These are phyloP conservation scores for Alopecurus myosuroides DNA, from an alignment of 176 grass and related monocot genomes.

Conservation along the genomic window DNA sequence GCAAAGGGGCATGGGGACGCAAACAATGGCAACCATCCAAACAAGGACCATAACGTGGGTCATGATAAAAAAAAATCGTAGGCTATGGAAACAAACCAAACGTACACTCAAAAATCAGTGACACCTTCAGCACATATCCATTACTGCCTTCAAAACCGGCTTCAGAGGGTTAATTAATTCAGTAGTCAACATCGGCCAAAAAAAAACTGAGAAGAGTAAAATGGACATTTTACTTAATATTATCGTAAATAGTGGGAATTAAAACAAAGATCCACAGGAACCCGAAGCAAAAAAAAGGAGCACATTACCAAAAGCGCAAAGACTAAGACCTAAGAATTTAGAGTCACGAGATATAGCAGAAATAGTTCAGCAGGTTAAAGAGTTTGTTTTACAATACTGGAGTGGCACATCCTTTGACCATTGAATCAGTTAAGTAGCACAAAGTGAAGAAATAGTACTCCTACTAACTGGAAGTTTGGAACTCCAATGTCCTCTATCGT, in stretches of 20 bases:
- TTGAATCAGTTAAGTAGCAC: neutral
- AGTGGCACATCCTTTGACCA: neutral
- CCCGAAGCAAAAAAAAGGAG: neutral
- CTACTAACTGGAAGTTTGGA: neutral
- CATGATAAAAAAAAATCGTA: neutral
- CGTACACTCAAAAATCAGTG: neutral
- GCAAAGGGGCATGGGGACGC: neutral
- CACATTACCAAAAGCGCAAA: neutral
- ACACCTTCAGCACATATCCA: neutral
- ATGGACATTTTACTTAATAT: neutral
- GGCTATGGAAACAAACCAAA: neutral
- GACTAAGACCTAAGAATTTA: neutral
- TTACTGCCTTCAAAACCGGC: neutral
- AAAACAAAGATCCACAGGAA: neutral
- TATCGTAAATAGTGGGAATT: neutral
- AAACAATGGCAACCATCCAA: neutral
- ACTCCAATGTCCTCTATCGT: neutral
- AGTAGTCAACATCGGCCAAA: neutral
- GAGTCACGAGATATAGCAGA: neutral
- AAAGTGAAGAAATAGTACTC: neutral
- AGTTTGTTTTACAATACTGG: neutral
- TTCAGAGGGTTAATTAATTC: neutral
- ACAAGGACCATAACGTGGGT: neutral
- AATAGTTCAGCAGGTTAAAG: constrained; percentile 1
- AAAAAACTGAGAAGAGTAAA: neutral